A percentile compares a stretch with the other conserved stretches of the same genome.
Evolutionary conservation across 1,139 yeast genomes (phyloP).

Genomic region (Saccharomycopsis crataegensis): DNA sequence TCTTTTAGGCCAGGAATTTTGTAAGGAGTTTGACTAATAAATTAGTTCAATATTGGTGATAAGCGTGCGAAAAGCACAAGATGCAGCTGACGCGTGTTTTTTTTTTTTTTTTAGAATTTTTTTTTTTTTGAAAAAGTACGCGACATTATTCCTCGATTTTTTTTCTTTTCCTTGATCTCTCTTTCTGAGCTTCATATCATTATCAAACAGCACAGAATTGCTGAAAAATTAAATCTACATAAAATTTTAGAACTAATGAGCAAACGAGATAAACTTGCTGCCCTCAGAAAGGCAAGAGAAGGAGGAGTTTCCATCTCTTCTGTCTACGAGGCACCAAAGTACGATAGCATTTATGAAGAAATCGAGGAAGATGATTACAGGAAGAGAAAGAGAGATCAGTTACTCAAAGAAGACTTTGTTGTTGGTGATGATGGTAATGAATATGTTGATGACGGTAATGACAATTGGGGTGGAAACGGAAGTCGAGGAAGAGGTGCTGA

Average conservation of each 20-base stretch:
- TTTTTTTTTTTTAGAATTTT: too few relatives aligned
- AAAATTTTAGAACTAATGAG: slow-evolving; percentile 20
- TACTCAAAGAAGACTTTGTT: slow-evolving; percentile 85
- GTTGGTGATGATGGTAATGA: slow-evolving; percentile 91
- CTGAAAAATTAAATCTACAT: too few relatives aligned
- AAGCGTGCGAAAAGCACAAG: too few relatives aligned
- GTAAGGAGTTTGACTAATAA: too few relatives aligned
- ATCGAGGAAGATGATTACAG: slow-evolving; percentile 77
- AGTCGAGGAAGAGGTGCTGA: slow-evolving; percentile 35
- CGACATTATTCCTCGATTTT: neutral
- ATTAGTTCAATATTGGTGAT: too few relatives aligned
- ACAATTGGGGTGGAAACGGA: slow-evolving; percentile 61
- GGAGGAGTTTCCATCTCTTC: slow-evolving; percentile 23
- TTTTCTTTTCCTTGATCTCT: neutral
- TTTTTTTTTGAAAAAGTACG: too few relatives aligned
- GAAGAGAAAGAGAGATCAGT: slow-evolving; percentile 67
- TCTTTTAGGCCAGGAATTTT: too few relatives aligned
- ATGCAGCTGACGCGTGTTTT: too few relatives aligned
- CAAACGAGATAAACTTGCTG: slow-evolving; percentile 31
- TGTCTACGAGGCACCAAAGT: slow-evolving; percentile 30
- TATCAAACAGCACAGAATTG: too few relatives aligned
- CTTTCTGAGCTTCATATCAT: neutral
- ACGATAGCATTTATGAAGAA: slow-evolving; percentile 68
- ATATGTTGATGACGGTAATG: slow-evolving; percentile 86
- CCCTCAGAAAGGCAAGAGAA: slow-evolving; percentile 36